phyloP scores from a whole-genome alignment of 1,139 yeast genomes.

The Sugiyamaella sp. region DNA sequence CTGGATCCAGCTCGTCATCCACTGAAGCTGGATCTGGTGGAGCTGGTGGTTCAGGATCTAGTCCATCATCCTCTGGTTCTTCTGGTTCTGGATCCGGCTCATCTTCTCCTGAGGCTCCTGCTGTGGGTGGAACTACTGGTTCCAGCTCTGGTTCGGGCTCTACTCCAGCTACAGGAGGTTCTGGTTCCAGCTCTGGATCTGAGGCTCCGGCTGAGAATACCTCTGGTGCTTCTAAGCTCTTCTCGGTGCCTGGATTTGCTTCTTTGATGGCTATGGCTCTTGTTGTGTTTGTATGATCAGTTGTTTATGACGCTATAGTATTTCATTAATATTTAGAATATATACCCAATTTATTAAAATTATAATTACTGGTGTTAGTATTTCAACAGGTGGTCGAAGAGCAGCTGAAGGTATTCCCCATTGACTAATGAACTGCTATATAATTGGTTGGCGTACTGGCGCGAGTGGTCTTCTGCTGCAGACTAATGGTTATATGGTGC shows the following conservation, averaged over 20 bases:
- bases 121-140: slow-evolving; percentile 3
- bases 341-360: neutral
- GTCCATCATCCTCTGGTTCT: slow-evolving; percentile 1
- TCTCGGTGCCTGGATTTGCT: slow-evolving; percentile 3
- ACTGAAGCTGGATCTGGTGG: slow-evolving; percentile 1
- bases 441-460: no score
- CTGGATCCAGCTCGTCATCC: neutral
- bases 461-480: no score
- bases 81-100: slow-evolving; percentile 7
- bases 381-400: no score
- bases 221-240: slow-evolving; percentile 14
- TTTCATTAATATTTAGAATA: neutral
- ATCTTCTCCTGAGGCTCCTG: slow-evolving; percentile 4
- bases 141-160: neutral
- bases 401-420: no score
- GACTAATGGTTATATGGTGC: no score
- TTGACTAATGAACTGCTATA: no score
- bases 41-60: neutral
- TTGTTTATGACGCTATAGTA: neutral
- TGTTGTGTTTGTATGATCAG: slow-evolving; percentile 1
- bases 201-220: slow-evolving; percentile 10
- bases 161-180: slow-evolving; percentile 7
- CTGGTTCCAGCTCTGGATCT: neutral
- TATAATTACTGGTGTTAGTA: no score
- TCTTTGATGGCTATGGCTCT: slow-evolving; percentile 10